Evolutionary conservation across 2,329 filamentous ascomycete species (phyloP).

Genomic region (Diaporthe humulicola): DNA sequence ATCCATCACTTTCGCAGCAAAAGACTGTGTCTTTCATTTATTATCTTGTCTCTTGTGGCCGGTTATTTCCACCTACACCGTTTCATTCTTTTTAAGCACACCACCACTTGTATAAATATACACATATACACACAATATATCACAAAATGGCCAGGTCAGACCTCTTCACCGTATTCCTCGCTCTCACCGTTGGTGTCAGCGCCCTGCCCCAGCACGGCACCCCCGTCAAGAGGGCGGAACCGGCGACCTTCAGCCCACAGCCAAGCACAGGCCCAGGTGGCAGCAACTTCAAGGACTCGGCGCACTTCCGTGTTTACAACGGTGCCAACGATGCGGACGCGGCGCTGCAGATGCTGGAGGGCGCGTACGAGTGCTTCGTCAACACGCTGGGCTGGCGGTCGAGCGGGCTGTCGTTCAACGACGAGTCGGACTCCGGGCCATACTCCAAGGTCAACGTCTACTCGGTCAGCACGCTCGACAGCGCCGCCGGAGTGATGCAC

Average conservation of each 20-base stretch:
- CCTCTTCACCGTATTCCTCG: conserved; percentile 12
- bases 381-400: conserved; percentile 51
- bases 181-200: neutral
- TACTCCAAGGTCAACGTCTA: conserved; percentile 20
- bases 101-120: neutral
- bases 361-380: conserved; percentile 55
- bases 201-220: neutral
- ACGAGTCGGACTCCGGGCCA: conserved; percentile 31
- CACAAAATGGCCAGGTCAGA: conserved; percentile 3
- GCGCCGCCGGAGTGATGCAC: conserved; percentile 13
- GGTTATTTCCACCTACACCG: neutral
- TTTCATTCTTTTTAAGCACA: conserved; percentile 10
- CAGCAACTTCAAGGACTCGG: conserved; percentile 50
- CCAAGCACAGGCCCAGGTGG: conserved; percentile 47
- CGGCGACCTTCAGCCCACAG: conserved; percentile 20
- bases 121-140: neutral
- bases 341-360: conserved; percentile 58
- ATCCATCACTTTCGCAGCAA: conserved; percentile 11
- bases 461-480: neutral
- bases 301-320: conserved; percentile 57
- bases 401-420: conserved; percentile 49
- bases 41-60: neutral
- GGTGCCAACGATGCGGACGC: conserved; percentile 46
- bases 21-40: conserved; percentile 1
- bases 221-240: conserved; percentile 1